These are phyloP conservation scores for Podila epigama DNA, from an alignment of 192 early-diverging fungal genomes.

Conservation along the genomic window DNA sequence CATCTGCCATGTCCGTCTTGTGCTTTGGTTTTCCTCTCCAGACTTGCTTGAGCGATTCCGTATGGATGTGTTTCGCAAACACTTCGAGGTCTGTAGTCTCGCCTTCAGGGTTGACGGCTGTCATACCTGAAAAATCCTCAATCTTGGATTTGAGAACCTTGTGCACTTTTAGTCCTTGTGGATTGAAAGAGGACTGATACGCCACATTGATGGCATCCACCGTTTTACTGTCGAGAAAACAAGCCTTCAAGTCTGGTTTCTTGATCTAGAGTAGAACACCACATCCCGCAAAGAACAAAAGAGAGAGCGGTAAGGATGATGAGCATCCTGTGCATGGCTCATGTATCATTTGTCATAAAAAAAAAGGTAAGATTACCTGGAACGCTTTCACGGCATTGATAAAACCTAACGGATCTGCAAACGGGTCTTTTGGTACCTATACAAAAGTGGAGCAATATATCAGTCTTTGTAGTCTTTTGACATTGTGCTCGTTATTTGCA, in stretches of 20 bases:
- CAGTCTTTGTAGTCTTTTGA: neutral
- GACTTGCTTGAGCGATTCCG: constrained; percentile 52
- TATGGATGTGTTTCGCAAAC: constrained; percentile 52
- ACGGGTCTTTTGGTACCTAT: constrained; percentile 61
- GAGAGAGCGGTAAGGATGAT: neutral
- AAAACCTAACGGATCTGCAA: constrained; percentile 52
- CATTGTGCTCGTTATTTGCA: neutral
- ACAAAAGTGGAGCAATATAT: too few relatives aligned
- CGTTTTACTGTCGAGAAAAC: constrained; percentile 28
- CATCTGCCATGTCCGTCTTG: constrained; percentile 47
- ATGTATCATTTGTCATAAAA: neutral
- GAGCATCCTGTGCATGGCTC: neutral
- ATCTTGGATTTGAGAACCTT: constrained; percentile 62
- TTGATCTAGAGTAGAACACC: constrained; percentile 2
- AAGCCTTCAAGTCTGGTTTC: constrained; percentile 35
- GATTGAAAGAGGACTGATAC: constrained; percentile 42
- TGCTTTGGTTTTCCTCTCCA: constrained; percentile 57
- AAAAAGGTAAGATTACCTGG: too few relatives aligned
- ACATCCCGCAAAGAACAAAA: too few relatives aligned
- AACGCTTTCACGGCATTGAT: constrained; percentile 49
- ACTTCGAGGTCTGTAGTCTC: constrained; percentile 56
- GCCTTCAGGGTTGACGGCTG: constrained; percentile 13
- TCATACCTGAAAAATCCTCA: constrained; percentile 60
- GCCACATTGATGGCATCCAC: constrained; percentile 43
- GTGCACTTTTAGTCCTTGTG: constrained; percentile 53